Evolutionary conservation across 2,329 filamentous ascomycete genomes (phyloP).

Genomic region (Pestalotiopsis sp.): DNA sequence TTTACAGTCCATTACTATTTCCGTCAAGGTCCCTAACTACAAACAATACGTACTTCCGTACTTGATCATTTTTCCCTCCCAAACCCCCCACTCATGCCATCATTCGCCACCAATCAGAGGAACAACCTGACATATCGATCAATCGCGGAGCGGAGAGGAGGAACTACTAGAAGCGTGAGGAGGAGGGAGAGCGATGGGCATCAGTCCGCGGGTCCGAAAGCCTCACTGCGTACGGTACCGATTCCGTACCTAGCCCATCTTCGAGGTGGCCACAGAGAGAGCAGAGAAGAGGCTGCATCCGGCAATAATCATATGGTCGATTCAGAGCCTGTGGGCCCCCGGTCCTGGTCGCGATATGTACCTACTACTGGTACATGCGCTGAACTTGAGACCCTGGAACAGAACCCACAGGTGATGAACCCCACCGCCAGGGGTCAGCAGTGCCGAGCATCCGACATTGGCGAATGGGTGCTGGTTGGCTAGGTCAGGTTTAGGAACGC

Average conservation of each 20-base stretch:
- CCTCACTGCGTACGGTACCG: too few relatives aligned
- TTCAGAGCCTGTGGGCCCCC: too few relatives aligned
- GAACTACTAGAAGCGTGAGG: background rate
- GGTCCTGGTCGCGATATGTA: background rate
- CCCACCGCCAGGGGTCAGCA: background rate
- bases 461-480: background rate
- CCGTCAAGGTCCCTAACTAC: background rate
- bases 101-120: background rate
- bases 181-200: background rate
- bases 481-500: background rate
- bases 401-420: background rate
- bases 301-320: too few relatives aligned
- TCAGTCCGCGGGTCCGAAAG: too few relatives aligned
- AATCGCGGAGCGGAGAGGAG: background rate
- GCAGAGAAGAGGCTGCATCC: too few relatives aligned
- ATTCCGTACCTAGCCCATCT: too few relatives aligned
- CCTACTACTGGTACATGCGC: background rate
- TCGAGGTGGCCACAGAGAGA: too few relatives aligned
- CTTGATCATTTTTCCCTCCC: background rate
- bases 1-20: background rate
- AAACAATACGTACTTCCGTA: background rate
- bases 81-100: background rate
- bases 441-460: background rate
- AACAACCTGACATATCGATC: background rate
- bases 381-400: background rate